Base-by-base conservation (phyloP, 148 eudicot genomes). In the Fallopia convolvulus region DNA sequence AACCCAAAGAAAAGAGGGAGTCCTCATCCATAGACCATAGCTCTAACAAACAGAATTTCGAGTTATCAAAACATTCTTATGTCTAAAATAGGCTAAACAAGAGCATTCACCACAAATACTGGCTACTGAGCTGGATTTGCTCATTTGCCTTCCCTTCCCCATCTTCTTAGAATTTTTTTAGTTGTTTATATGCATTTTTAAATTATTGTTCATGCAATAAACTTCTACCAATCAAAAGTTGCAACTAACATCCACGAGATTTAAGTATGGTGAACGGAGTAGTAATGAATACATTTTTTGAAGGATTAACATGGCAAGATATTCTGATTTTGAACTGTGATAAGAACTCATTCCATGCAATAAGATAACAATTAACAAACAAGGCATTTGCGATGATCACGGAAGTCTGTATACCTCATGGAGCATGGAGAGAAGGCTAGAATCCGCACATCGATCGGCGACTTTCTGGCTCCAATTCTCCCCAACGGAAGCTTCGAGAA, bases 371-470 rank as follows among this genome's bases (percentile, higher is more conserved):
- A 26, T 36, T 26, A 74, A 7, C 33, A 41, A 41, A 14, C 32
- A 60, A 60, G 3, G 21, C 32, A 32, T 44, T 73, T 21, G 33
- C 4, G 53, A 44, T 23, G 55, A 73, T 9, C 26, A n/a, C 42
- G 40, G 44, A 12, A 20, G 3, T 48, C 32, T 10, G 33, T 23
- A 74, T 74, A 79, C 81, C 88, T 86, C 83, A 49, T 86, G 81
- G 32, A 86, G 88, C 83, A 86, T 71, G 5, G 86, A 81, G 3
- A 86, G 44, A 47, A 86, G 88, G 36, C 74, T 77, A 65, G 84
- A 83, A 73, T 81, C 80, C 36, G 66, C 65, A 75, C 80, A 76
- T 17, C 78, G 70, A 32, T 46, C 80, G 6, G 72, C 71, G 48
- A 68, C 46, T 17, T 80, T 78, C 32, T 72, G 81, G 5, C 77